phyloP scores from a whole-genome alignment of 2,329 filamentous ascomycete genomes.

The Juglanconis sp. region DNA sequence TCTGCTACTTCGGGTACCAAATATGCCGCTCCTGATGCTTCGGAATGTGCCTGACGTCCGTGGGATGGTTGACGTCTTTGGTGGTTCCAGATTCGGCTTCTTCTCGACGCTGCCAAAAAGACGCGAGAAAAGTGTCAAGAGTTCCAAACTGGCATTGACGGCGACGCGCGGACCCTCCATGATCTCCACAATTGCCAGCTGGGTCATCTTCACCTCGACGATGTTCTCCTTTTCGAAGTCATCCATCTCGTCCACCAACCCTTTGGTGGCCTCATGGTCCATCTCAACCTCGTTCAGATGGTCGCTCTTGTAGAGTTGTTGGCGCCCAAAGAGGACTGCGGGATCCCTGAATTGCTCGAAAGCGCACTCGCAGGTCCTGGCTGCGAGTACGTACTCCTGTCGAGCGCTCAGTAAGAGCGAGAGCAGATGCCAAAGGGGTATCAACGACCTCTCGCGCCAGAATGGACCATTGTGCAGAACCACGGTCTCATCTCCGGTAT shows the following conservation, averaged over 20 bases:
- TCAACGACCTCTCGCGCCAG: constrained; percentile 62
- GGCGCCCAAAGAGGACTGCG: constrained; percentile 64
- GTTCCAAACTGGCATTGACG: constrained; percentile 82
- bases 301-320: constrained; percentile 60
- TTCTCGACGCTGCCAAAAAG: constrained; percentile 66
- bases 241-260: constrained; percentile 75
- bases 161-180: constrained; percentile 80
- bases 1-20: constrained; percentile 52
- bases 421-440: constrained; percentile 89
- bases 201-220: constrained; percentile 94
- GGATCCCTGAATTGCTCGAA: constrained; percentile 84
- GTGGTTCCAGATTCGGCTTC: constrained; percentile 34
- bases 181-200: constrained; percentile 78
- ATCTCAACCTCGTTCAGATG: constrained; percentile 59
- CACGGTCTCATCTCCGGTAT: constrained; percentile 42
- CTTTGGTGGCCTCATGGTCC: constrained; percentile 31
- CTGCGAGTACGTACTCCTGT: constrained; percentile 78
- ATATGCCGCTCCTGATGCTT: constrained; percentile 72
- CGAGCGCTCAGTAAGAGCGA: constrained; percentile 81
- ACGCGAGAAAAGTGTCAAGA: constrained; percentile 76
- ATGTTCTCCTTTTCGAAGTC: constrained; percentile 80
- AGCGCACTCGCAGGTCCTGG: constrained; percentile 81
- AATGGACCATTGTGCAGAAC: constrained; percentile 45
- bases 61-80: constrained; percentile 52
- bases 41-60: constrained; percentile 70